A percentile compares a stretch with the other conserved stretches of the same genome.
phyloP scores from a whole-genome alignment of 768 basidiomycete species.

The Boletus vinaceobasis region DNA sequence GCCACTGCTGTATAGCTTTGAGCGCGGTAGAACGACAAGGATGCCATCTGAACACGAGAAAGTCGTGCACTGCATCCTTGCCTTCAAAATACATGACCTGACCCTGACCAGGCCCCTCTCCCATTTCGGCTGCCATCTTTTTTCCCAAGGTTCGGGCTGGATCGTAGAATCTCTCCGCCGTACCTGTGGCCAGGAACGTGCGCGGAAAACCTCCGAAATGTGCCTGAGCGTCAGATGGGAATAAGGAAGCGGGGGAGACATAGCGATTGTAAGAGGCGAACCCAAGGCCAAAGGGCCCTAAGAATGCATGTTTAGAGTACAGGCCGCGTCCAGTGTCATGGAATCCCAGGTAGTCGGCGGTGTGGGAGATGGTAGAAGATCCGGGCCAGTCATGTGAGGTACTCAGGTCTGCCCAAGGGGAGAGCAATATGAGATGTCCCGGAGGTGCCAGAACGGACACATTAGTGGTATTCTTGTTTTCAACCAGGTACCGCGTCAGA shows the following conservation, averaged over 20 bases:
- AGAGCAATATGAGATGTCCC: slow-evolving; percentile 48
- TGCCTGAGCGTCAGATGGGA: slow-evolving; percentile 31
- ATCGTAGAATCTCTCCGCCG: slow-evolving; percentile 57
- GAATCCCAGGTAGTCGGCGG: slow-evolving; percentile 26
- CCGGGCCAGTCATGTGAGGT: slow-evolving; percentile 37
- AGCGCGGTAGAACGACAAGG: slow-evolving; percentile 50
- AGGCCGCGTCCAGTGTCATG: slow-evolving; percentile 8
- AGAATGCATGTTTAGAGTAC: slow-evolving; percentile 41
- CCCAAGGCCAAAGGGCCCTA: slow-evolving; percentile 46
- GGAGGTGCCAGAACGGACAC: slow-evolving; percentile 42
- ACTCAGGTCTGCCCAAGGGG: slow-evolving; percentile 53
- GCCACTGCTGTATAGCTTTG: slow-evolving; percentile 49
- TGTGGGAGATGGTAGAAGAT: slow-evolving; percentile 38
- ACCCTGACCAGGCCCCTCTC: slow-evolving; percentile 24
- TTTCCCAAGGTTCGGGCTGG: slow-evolving; percentile 43
- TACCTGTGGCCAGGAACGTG: slow-evolving; percentile 58
- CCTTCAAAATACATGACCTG: slow-evolving; percentile 49
- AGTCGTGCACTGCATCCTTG: slow-evolving; percentile 53
- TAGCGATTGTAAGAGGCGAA: slow-evolving; percentile 49
- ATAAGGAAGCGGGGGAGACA: slow-evolving; percentile 55
- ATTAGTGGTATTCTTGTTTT: slow-evolving; percentile 35
- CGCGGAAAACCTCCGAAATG: slow-evolving; percentile 56
- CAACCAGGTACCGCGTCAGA: slow-evolving; percentile 57
- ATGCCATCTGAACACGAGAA: slow-evolving; percentile 46
- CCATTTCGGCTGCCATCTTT: slow-evolving; percentile 51